These are phyloP conservation scores for Copromyces sp. DNA, from an alignment of 495 filamentous ascomycete species.

Conservation along the genomic window DNA sequence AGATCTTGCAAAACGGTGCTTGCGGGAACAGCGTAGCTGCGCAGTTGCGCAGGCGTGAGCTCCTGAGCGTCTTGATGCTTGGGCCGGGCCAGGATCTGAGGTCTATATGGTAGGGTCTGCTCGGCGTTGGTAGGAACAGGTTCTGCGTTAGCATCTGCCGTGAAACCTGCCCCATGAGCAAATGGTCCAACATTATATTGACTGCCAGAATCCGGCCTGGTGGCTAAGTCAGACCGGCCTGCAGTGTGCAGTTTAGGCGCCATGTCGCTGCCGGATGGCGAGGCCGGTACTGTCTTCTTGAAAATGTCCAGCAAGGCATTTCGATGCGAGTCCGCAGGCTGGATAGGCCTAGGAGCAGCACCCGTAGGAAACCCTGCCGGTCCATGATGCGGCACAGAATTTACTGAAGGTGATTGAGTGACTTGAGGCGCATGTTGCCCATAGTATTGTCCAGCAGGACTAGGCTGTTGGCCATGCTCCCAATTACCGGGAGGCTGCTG, in stretches of 20 bases:
- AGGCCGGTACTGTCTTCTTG: slow-evolving; percentile 27
- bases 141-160: slow-evolving; percentile 19
- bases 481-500: slow-evolving; percentile 14
- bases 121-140: slow-evolving; percentile 29
- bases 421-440: slow-evolving; percentile 8
- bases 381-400: background rate
- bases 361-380: background rate
- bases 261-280: slow-evolving; percentile 16
- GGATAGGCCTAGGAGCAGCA: slow-evolving; percentile 11
- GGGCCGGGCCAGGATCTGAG: slow-evolving; percentile 31
- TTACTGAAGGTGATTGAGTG: slow-evolving; percentile 3
- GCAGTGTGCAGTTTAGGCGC: slow-evolving; percentile 4
- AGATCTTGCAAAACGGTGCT: slow-evolving; percentile 3
- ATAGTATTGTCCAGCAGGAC: slow-evolving; percentile 15
- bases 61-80: slow-evolving; percentile 16
- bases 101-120: slow-evolving; percentile 30
- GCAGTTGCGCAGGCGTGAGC: slow-evolving; percentile 7
- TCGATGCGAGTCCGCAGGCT: slow-evolving; percentile 35
- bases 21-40: slow-evolving; percentile 6
- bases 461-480: slow-evolving; percentile 6
- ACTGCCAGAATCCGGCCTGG: slow-evolving; percentile 10
- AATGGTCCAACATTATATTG: slow-evolving; percentile 11
- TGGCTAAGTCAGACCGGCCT: background rate
- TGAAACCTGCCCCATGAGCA: slow-evolving; percentile 16
- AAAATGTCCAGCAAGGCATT: slow-evolving; percentile 39